Conservation (phyloP, 306 rosid genomes). For the Fragaria ananassa region DNA sequence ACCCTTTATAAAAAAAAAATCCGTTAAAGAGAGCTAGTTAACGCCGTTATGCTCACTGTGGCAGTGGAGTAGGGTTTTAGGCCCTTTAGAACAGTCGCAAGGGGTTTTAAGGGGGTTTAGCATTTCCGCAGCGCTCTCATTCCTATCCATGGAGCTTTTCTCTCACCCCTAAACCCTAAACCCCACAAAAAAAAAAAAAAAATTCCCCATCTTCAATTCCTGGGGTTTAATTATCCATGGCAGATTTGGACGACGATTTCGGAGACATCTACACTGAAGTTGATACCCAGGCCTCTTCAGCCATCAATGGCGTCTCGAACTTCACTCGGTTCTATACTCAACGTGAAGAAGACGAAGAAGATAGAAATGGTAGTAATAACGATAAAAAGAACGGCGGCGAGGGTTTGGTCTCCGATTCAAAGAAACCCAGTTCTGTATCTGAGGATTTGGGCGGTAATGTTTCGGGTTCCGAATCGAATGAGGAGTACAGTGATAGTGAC, state of each 20-base stretch:
- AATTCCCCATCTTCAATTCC: not conserved
- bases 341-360: slow-evolving; percentile 7
- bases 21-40: not conserved
- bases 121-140: not conserved
- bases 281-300: slow-evolving; percentile 31
- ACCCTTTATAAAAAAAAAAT: no score
- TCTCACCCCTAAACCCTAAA: not conserved
- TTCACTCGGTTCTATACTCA: slow-evolving; percentile 22
- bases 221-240: slow-evolving; percentile 21
- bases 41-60: not conserved
- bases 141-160: slow-evolving; percentile 15
- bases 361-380: not conserved
- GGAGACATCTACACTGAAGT: slow-evolving; percentile 52
- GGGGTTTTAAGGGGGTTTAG: not conserved
- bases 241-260: slow-evolving; percentile 47
- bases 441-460: slow-evolving; percentile 13
- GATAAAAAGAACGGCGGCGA: not conserved
- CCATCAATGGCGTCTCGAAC: slow-evolving; percentile 16
- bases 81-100: not conserved
- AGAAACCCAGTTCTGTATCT: slow-evolving; percentile 4
- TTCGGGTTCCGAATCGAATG: slow-evolving; percentile 19
- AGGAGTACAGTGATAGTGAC: slow-evolving; percentile 35
- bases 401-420: slow-evolving; percentile 13
- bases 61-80: not conserved
- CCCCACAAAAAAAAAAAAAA: no score